These are phyloP conservation scores for Calonectria naviculata DNA, from an alignment of 2,329 filamentous ascomycete genomes.

Conservation along the genomic window DNA sequence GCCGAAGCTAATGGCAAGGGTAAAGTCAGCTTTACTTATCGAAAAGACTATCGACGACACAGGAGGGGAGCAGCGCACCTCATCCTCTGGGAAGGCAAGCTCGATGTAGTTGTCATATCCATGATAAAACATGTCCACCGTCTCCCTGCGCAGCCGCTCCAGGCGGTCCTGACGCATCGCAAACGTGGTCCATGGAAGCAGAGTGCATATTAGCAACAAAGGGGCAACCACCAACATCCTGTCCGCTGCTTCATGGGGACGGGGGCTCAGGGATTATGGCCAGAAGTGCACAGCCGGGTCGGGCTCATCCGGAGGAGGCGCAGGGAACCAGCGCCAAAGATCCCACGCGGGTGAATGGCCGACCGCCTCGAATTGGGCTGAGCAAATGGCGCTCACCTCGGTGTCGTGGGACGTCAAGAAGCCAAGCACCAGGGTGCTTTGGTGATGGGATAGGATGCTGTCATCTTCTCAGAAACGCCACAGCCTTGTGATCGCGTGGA, in stretches of 20 bases:
- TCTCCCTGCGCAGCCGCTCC: conserved; percentile 67
- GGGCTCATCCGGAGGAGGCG: conserved; percentile 38
- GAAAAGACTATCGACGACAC: background rate
- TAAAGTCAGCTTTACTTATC: conserved; percentile 31
- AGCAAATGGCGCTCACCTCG: conserved; percentile 33
- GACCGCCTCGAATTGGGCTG: conserved; percentile 20
- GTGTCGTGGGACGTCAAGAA: conserved; percentile 21
- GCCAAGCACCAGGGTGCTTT: conserved; percentile 21
- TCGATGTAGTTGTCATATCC: conserved; percentile 96
- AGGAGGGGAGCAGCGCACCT: conserved; percentile 57
- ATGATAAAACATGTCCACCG: conserved; percentile 92
- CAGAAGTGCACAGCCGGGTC: conserved; percentile 32
- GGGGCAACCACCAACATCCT: conserved; percentile 43
- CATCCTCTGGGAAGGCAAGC: conserved; percentile 95
- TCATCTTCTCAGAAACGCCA: conserved; percentile 34
- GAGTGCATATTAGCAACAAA: conserved; percentile 39
- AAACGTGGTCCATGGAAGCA: conserved; percentile 54
- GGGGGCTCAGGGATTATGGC: conserved; percentile 26
- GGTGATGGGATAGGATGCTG: conserved; percentile 25
- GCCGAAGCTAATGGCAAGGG: conserved; percentile 71
- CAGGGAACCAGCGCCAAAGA: conserved; percentile 1
- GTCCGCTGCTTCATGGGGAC: conserved; percentile 33
- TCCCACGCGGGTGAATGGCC: conserved; percentile 15
- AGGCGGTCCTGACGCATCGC: conserved; percentile 69
- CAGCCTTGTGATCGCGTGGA: conserved; percentile 15